Evolutionary conservation across 106 monocot genomes (phyloP), one percentile per base, ranked within the genome.

Genomic region (Dactylorhiza incarnata): DNA sequence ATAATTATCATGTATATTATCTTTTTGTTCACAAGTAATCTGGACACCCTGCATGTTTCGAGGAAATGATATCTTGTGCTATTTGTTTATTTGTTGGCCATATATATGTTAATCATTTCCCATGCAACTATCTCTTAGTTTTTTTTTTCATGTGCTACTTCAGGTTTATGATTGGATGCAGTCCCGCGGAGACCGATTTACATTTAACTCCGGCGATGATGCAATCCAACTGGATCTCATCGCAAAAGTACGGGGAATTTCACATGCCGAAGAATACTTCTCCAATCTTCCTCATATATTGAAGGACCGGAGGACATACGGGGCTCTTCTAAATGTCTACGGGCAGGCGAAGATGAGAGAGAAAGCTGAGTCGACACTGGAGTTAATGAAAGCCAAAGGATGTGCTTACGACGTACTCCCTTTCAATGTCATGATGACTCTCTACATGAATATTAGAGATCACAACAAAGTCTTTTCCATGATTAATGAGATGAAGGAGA

Each of bases 371-470:
- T 81, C 69, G 0, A 72, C 81, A 16, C 71, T 94, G 72, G 82
- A 89, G 50, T 78, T 56, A 48, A 94, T 97, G 89, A 84, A 70
- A 79, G 76, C 78, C 48, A 88, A 87, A 22, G 89, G 82, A 46
- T 91, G 84, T 73, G 72, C 74, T 19, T 74, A 73, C 9, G 91
- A 93, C 72, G 59, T 91, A 54, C 85, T 97, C 75, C 84, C 87
- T 66, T 93, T 68, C 63, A 97, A 97, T 82, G 96, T 94, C 72
- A 87, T 97, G 86, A 97, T 93, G 97, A 94, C 93, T 58, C 77
- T 97, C n/a, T 97, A 97, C 67, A 87, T 94, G 85, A 91, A 93
- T 75, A 8, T 88, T 72, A 80, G 72, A 68, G 91, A 97, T 51
- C 80, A 84, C 83, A 87, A 83, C 7, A 93, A 89, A 61, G 93